Evolutionary conservation across 2,329 filamentous ascomycete genomes (phyloP).

Genomic region (Botrytis cinerea): DNA sequence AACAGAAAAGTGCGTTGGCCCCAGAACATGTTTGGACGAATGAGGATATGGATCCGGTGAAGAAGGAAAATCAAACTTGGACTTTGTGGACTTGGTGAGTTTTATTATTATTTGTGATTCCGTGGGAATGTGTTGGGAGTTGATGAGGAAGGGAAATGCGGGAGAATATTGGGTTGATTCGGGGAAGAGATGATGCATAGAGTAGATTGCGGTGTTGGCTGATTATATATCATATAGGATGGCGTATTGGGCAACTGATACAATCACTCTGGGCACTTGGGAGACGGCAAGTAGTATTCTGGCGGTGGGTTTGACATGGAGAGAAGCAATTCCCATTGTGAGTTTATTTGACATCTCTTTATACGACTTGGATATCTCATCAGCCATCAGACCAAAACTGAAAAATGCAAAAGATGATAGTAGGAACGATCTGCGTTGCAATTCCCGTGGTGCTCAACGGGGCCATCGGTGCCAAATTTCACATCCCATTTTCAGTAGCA

Average conservation of each 20-base stretch:
- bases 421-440: constrained; percentile 63
- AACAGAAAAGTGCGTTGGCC: constrained; percentile 50
- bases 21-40: constrained; percentile 49
- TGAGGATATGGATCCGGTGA: constrained; percentile 41
- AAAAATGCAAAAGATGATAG: constrained; percentile 48
- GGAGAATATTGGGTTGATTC: not conserved
- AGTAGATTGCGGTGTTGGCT: not conserved
- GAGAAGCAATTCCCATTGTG: constrained; percentile 51
- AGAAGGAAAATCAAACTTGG: constrained; percentile 40
- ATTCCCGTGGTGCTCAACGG: constrained; percentile 54
- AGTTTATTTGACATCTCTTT: constrained; percentile 29
- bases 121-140: not conserved
- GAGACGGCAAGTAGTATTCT: constrained; percentile 53
- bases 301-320: constrained; percentile 55
- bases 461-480: constrained; percentile 49
- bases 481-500: constrained; percentile 51
- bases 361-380: not conserved
- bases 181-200: not conserved
- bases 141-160: not conserved
- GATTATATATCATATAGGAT: constrained; percentile 31
- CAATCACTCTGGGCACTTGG: constrained; percentile 50
- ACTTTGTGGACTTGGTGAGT: constrained; percentile 42
- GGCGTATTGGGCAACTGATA: constrained; percentile 46
- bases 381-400: not conserved
- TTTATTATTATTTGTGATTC: not conserved